These are phyloP conservation scores for Euphorbia pulcherrima DNA, from an alignment of 345 rosid species.

Conservation along the genomic window DNA sequence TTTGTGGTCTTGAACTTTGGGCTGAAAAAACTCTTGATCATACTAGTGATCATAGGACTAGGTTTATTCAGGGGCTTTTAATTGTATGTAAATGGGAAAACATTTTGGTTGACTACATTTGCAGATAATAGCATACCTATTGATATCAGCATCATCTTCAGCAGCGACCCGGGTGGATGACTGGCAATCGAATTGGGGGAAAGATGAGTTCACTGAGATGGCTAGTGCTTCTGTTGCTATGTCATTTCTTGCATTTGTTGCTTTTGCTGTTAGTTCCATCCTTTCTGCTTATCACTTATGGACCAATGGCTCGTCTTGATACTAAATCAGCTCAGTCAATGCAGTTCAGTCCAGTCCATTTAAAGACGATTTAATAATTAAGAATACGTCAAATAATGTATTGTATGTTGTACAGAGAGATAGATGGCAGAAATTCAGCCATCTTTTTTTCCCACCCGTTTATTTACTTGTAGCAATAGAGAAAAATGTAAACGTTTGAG, in stretches of 20 bases:
- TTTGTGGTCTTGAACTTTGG: not conserved
- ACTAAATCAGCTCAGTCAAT: not conserved
- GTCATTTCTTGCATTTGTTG: conserved; percentile 72
- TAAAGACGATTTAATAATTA: not conserved
- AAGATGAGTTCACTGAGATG: conserved; percentile 88
- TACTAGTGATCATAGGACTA: not conserved
- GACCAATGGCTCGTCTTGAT: conserved; percentile 35
- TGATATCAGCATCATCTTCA: conserved; percentile 83
- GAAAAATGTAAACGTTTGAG: conserved; percentile 5
- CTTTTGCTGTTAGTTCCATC: conserved; percentile 73
- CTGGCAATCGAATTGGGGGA: conserved; percentile 99
- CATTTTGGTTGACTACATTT: conserved; percentile 6
- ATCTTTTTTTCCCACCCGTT: not conserved
- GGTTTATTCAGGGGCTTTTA: not conserved
- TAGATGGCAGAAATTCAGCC: not conserved
- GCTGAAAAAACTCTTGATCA: not conserved
- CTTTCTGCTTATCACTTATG: conserved; percentile 72
- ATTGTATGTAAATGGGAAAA: conserved; percentile 1
- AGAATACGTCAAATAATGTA: not conserved
- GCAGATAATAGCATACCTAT: conserved; percentile 84
- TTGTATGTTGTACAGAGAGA: conserved; percentile 22
- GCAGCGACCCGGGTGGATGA: conserved; percentile 91
- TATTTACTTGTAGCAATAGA: not conserved
- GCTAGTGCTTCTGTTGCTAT: conserved; percentile 80
- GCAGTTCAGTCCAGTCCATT: not conserved